Evolutionary conservation across 768 basidiomycete species (phyloP).

Genomic region (Tephrocybe sp.): DNA sequence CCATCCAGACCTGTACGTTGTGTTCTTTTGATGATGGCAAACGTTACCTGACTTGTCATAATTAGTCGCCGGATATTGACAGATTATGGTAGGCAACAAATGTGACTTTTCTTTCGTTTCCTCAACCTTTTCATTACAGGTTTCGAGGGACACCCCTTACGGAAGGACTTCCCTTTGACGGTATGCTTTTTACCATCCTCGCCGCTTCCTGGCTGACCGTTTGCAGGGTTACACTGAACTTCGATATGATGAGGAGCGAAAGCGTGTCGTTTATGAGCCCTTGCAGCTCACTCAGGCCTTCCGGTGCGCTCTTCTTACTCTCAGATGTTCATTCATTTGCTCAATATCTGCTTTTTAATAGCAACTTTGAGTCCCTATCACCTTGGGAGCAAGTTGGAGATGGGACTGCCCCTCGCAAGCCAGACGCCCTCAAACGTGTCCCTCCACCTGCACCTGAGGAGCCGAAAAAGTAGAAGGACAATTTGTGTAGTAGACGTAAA

Average conservation of each 20-base stretch:
- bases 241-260: constrained; percentile 96
- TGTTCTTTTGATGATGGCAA: not conserved
- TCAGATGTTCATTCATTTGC: not conserved
- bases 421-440: constrained; percentile 73
- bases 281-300: constrained; percentile 97
- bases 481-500: not conserved
- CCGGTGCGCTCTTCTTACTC: constrained; percentile 52
- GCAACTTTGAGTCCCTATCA: constrained; percentile 90
- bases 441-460: constrained; percentile 76
- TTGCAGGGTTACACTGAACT: constrained; percentile 95
- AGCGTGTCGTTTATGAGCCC: constrained; percentile 97
- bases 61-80: constrained; percentile 91
- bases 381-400: constrained; percentile 96
- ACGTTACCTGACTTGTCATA: constrained; percentile 14
- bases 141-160: constrained; percentile 95
- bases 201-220: constrained; percentile 3
- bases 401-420: constrained; percentile 46
- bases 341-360: constrained; percentile 25
- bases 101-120: constrained; percentile 5
- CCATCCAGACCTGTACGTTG: constrained; percentile 90
- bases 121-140: constrained; percentile 40
- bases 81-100: constrained; percentile 71
- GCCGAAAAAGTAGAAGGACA: constrained; percentile 64
- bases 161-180: constrained; percentile 98
- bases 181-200: constrained; percentile 40